A percentile compares a stretch with the other conserved stretches of the same genome.
Conservation (phyloP, 2,329 filamentous ascomycete genomes). For the Cordyceps farinosa region DNA sequence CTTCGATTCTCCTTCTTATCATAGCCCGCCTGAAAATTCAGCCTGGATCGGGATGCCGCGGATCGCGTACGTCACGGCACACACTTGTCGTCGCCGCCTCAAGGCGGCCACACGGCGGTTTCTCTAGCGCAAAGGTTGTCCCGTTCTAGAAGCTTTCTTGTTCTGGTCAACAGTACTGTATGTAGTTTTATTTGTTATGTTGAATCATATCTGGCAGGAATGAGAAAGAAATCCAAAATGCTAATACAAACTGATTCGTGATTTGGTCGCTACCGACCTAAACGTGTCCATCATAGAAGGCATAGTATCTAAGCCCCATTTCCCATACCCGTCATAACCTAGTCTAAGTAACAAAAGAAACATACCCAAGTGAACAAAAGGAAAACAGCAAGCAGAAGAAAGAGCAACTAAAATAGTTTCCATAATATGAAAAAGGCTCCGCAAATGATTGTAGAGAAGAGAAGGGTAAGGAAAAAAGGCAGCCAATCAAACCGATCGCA, state of each 20-base stretch:
- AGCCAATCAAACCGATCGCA: not conserved
- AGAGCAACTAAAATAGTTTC: slow-evolving; percentile 7
- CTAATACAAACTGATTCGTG: slow-evolving; percentile 5
- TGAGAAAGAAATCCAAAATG: not conserved
- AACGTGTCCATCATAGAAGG: slow-evolving; percentile 11
- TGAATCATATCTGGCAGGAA: not conserved
- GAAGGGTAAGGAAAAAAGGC: not conserved
- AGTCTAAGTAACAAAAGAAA: slow-evolving; percentile 15
- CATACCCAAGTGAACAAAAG: not conserved
- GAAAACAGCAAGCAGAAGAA: not conserved
- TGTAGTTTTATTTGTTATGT: not conserved
- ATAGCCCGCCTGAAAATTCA: not conserved
- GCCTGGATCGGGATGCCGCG: slow-evolving; percentile 7
- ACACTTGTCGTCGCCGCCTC: not conserved
- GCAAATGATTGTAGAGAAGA: slow-evolving; percentile 6
- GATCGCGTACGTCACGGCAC: not conserved
- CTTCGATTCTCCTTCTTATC: not conserved
- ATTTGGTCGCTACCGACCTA: not conserved
- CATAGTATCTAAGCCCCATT: slow-evolving; percentile 17
- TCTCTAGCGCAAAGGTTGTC: not conserved
- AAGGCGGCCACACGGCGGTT: not conserved
- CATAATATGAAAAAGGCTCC: not conserved
- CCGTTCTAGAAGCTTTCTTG: not conserved
- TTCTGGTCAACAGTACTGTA: not conserved
- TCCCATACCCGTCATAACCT: slow-evolving; percentile 6